These are phyloP conservation scores for Sporothrix protearum DNA, from an alignment of 2,329 filamentous ascomycete genomes.

Conservation along the genomic window DNA sequence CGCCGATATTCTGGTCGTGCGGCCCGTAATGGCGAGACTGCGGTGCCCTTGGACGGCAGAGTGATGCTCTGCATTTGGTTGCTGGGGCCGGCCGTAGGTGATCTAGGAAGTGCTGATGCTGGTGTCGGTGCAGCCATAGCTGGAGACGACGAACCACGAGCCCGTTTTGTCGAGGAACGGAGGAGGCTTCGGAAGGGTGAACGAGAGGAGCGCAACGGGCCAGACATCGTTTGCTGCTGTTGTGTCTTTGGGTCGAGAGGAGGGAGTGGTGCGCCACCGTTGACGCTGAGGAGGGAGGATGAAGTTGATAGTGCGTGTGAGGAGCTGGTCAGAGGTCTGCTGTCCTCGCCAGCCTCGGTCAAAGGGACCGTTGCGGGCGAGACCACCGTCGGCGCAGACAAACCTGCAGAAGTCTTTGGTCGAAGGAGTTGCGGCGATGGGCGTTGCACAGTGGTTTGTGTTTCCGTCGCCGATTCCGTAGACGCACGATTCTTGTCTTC, in stretches of 20 bases:
- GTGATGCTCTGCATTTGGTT: constrained; percentile 19
- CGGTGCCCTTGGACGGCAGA: constrained; percentile 11
- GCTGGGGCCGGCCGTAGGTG: constrained; percentile 19
- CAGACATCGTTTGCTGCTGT: constrained; percentile 25
- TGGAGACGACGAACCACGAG: constrained; percentile 33
- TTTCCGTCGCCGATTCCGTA: neutral
- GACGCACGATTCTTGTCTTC: neutral
- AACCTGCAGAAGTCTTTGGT: neutral
- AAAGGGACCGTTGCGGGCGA: neutral
- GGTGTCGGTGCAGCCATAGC: constrained; percentile 12
- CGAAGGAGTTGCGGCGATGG: neutral
- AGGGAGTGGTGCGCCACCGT: constrained; percentile 16
- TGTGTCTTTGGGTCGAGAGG: constrained; percentile 1
- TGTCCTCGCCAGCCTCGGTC: neutral
- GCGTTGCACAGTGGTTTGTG: neutral
- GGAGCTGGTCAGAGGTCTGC: neutral
- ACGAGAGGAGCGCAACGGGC: constrained; percentile 19
- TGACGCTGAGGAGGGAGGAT: constrained; percentile 10
- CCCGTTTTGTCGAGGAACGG: constrained; percentile 34
- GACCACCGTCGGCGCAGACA: neutral
- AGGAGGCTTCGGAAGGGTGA: constrained; percentile 34
- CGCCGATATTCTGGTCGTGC: neutral
- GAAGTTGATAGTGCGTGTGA: constrained; percentile 1
- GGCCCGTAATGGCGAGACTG: constrained; percentile 23
- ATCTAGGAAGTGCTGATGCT: constrained; percentile 26